Evolutionary conservation across 2,329 filamentous ascomycete species (phyloP), one percentile per base, ranked within the genome.

Genomic region (Penicillium sp.): DNA sequence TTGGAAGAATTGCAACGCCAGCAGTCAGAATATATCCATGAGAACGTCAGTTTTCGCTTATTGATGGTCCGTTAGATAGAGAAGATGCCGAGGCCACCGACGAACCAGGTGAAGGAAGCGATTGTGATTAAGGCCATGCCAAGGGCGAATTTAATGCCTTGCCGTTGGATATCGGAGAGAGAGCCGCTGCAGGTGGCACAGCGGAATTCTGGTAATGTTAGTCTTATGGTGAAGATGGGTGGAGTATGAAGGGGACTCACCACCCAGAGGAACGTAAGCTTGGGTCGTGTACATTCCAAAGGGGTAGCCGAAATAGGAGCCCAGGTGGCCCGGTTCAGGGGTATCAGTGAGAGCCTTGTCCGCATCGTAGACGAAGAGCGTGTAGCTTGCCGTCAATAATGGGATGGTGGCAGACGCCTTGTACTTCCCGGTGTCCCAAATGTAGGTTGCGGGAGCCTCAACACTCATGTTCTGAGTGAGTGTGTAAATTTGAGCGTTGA

Each of bases 281-380:
- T 80, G 78, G 37, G 77, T 74, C 24, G 64, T 62, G 64, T 87
- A 87, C 79, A 87, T 83, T 52, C 80, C 83, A 60, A 87, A 87
- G 5, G 66, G 71, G 60, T 78, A 80, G 13, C 75, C 72, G 49
- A 72, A 74, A 60, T 72, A 78, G 2, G 75, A 70, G 13, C 69
- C 73, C 38, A 87, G 65, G 60, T 83, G 76, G 5, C 83, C 83
- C 0, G 82, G 72, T 12, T 63, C 65, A 2, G 81, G 69, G 15
- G 74, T 69, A 4, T 80, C 78, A 18, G 69, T 78, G 35, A 80
- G 69, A 13, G 74, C 76, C 53, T 75, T 75, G 25, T 73, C 71
- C 6, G 78, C 73, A 65, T 87, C 83, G 60, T 83, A 80, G 49
- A 87, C 77, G 47, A 82, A 71, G 37, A 87, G 72, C 1, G 81